Evolutionary conservation across 805 yeast species (phyloP).

Genomic region (Debaryomyces hansenii): DNA sequence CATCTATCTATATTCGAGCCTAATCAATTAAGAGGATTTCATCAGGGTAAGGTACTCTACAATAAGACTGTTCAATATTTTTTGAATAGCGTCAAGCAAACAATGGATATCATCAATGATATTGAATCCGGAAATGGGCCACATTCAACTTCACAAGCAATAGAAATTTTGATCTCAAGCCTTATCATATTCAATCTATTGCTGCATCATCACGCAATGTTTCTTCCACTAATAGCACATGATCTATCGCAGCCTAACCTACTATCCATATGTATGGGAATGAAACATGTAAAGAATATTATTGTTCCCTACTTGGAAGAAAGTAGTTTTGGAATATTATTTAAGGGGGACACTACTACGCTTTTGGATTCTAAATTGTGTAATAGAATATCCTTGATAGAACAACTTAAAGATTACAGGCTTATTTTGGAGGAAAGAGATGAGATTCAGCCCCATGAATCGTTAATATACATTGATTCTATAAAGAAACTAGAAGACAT

Average conservation of each 20-base stretch:
- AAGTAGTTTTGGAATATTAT: slow-evolving; percentile 1
- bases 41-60: neutral
- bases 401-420: slow-evolving; percentile 1
- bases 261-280: slow-evolving; percentile 1
- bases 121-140: neutral
- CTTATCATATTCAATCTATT: slow-evolving; percentile 1
- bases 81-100: neutral
- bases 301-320: neutral
- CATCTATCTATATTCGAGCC: neutral
- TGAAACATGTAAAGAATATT: neutral
- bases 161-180: slow-evolving; percentile 1
- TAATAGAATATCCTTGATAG: neutral
- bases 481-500: neutral
- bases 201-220: slow-evolving; percentile 3
- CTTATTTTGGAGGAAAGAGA: neutral
- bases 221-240: neutral
- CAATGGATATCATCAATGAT: neutral
- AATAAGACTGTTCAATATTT: neutral
- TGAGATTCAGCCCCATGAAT: neutral
- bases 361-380: neutral
- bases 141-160: neutral
- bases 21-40: neutral
- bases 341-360: neutral
- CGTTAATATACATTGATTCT: slow-evolving; percentile 1
- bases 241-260: slow-evolving; percentile 1